Evolutionary conservation across 148 eudicot species (phyloP).

Genomic region (Dianthus caryophyllus): DNA sequence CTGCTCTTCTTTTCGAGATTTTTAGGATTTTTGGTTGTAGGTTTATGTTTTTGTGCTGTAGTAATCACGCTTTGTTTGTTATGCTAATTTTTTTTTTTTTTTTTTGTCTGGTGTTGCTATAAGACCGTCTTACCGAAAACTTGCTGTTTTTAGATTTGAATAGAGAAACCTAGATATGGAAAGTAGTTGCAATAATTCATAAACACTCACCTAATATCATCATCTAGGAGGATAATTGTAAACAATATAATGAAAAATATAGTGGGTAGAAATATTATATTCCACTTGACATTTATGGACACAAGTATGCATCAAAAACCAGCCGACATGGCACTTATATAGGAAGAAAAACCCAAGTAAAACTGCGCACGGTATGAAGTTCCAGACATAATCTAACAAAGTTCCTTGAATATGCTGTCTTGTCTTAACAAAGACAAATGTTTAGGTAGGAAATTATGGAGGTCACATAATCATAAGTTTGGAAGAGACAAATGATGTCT

Average conservation of each 20-base stretch:
- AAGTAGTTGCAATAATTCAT: neutral
- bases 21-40: too few relatives aligned
- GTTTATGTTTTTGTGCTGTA: too few relatives aligned
- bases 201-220: neutral
- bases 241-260: neutral
- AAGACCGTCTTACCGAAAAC: neutral
- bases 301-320: constrained; percentile 2
- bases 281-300: constrained; percentile 11
- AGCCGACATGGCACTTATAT: neutral
- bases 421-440: constrained; percentile 23
- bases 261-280: constrained; percentile 5
- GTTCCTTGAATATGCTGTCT: constrained; percentile 13
- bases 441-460: constrained; percentile 29
- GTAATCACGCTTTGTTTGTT: too few relatives aligned
- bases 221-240: neutral
- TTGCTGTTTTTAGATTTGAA: neutral
- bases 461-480: neutral
- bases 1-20: too few relatives aligned
- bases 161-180: constrained; percentile 4
- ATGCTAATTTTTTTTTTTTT: too few relatives aligned
- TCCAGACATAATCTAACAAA: constrained; percentile 26
- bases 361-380: constrained; percentile 11
- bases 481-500: constrained; percentile 21
- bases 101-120: too few relatives aligned
- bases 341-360: neutral